These are phyloP conservation scores for Rhynchospora pubera DNA, from an alignment of 176 grass and related monocot genomes.

Conservation along the genomic window DNA sequence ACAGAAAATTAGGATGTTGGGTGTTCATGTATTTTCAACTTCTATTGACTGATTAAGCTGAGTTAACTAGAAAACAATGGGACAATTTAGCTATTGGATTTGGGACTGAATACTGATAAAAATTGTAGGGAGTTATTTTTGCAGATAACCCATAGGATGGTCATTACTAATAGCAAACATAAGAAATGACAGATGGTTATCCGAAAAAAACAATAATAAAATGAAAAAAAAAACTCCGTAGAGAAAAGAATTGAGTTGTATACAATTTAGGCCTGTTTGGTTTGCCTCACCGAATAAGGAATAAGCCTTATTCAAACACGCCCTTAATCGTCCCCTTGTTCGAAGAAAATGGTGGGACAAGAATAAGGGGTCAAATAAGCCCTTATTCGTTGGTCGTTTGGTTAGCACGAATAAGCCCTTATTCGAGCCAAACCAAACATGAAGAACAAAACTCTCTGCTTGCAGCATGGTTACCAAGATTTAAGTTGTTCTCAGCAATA, in stretches of 20 bases:
- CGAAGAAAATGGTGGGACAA: no score
- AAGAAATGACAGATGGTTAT: neutral
- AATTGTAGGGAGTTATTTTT: neutral
- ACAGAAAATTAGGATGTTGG: neutral
- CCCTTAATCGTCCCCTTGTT: no score
- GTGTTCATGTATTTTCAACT: neutral
- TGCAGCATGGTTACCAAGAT: neutral
- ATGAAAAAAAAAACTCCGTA: neutral
- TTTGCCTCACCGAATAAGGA: no score
- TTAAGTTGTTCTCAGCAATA: neutral
- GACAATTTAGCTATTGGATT: neutral
- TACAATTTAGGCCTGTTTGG: no score
- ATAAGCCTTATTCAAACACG: no score
- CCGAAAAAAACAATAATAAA: neutral
- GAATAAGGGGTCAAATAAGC: no score
- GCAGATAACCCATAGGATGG: neutral
- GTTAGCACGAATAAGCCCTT: no score
- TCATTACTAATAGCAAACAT: neutral
- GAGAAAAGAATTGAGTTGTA: neutral
- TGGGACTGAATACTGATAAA: neutral
- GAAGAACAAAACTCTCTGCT: neutral
- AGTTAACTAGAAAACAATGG: neutral
- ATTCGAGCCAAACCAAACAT: no score
- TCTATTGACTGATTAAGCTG: neutral
- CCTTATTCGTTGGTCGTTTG: no score